phyloP scores from a whole-genome alignment of 768 basidiomycete genomes.

The Lactarius deliciosus region DNA sequence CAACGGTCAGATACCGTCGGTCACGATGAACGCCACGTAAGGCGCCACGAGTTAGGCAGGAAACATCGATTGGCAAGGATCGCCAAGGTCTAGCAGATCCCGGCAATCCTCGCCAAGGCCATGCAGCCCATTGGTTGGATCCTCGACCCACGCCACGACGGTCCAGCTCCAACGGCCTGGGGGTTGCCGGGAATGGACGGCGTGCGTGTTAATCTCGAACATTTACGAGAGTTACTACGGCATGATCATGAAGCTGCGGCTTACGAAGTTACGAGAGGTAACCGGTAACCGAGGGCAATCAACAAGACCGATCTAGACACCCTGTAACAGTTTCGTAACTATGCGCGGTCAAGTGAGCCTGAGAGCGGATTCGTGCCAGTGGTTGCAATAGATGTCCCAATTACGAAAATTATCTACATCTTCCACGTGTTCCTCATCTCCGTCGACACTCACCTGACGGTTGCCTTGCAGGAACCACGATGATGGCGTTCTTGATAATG shows the following conservation, averaged over 20 bases:
- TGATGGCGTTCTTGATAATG: constrained; percentile 6
- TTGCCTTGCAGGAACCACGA: not conserved
- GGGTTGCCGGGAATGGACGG: not conserved
- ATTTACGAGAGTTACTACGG: not conserved
- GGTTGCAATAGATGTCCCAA: not conserved
- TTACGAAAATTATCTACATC: not conserved
- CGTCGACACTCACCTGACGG: not conserved
- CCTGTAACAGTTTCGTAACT: constrained; percentile 1
- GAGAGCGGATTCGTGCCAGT: not conserved
- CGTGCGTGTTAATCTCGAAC: constrained; percentile 17
- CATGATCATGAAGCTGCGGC: not conserved
- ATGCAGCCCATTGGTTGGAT: not conserved
- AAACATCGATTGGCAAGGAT: not conserved
- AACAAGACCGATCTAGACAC: not conserved
- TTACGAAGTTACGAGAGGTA: not conserved
- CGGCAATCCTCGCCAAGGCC: not conserved
- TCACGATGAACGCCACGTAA: not conserved
- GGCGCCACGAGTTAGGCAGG: not conserved
- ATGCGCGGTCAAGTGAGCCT: not conserved
- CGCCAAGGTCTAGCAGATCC: not conserved
- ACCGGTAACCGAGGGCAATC: not conserved
- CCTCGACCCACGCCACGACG: constrained; percentile 1
- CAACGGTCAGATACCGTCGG: no score
- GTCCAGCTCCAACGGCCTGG: not conserved
- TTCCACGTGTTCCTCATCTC: constrained; percentile 1